Evolutionary conservation across 768 basidiomycete genomes (phyloP), one percentile per base, ranked within the genome.

Genomic region (Mycena filopes): DNA sequence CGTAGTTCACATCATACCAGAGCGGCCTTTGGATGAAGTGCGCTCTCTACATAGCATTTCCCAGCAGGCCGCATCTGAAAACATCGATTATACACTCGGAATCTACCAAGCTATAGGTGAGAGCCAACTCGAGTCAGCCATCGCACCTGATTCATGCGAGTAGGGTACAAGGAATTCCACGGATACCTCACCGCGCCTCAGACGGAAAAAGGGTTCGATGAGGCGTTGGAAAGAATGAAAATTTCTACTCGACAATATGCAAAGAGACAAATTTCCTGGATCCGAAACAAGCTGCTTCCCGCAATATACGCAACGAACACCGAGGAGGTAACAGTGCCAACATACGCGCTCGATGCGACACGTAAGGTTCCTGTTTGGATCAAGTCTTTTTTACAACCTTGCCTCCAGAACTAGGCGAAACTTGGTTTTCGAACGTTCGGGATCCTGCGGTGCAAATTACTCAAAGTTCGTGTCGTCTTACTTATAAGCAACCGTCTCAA

Each of bases 31-130:
- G 40, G 78, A 89, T 25, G 97, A 99, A 79, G 88, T 98, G 49
- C 81, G 80, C 23, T 79, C 81, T 54, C 75, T 97, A 51, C 79
- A 74, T 38, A 40, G 43, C 13, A 56, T 63, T 26, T 49, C 55
- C 7, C 62, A 69, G 15, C 53, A 54, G n/a, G 46, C 63, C 11
- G 23, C 48, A 12, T 20, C 65, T 23, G 40, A 40, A 20, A 29
- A 73, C 15, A 54, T 76, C n/a, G 86, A 95, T 72, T 91, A 88
- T 71, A 93, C 93, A 0, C 76, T 90, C 12, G 97, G 98, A 1
- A 92, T 99, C 60, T 98, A 93, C 77, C 98, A 99, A 75, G 87
- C 94, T 0, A 99, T 99, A 64, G 97, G 96, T 92, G 72, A 45
- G 77, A 25, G 20, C 9, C 23, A 36, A 36, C n/a, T 18, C 3